phyloP scores from a whole-genome alignment of 192 early-diverging fungal genomes.

The Helicostylum pulchrum region DNA sequence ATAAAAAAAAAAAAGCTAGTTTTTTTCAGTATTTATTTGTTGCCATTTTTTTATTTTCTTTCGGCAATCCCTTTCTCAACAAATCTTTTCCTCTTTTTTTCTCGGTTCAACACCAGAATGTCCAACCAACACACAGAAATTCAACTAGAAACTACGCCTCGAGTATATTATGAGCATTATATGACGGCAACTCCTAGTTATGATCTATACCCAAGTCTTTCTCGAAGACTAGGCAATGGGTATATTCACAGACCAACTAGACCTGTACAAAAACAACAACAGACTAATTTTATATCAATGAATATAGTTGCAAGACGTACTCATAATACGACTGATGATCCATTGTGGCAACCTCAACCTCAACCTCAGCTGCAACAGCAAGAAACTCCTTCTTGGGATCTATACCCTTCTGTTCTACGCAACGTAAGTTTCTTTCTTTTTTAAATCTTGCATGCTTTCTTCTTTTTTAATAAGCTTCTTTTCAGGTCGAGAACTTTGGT shows the following conservation, averaged over 20 bases:
- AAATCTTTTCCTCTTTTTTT: background rate
- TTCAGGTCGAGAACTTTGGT: constrained; percentile 31
- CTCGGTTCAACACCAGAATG: constrained; percentile 21
- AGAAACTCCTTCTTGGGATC: constrained; percentile 19
- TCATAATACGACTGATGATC: constrained; percentile 2
- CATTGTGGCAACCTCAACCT: constrained; percentile 7
- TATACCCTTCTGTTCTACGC: constrained; percentile 24
- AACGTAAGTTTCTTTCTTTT: constrained; percentile 21
- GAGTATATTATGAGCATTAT: constrained; percentile 30
- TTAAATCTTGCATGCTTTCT: background rate
- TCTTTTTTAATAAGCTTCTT: background rate
- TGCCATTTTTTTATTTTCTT: background rate
- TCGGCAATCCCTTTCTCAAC: constrained; percentile 11
- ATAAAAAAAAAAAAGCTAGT: background rate
- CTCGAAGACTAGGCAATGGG: constrained; percentile 28
- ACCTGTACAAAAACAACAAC: constrained; percentile 5
- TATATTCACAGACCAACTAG: constrained; percentile 16
- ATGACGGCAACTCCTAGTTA: constrained; percentile 22
- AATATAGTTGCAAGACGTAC: background rate
- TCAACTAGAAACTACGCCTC: constrained; percentile 25
- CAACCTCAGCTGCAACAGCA: constrained; percentile 5
- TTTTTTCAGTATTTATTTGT: background rate
- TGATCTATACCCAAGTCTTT: constrained; percentile 32
- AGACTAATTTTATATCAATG: constrained; percentile 18
- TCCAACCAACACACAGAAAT: background rate